These are phyloP conservation scores for Cladosporium velox DNA, from an alignment of 2,329 filamentous ascomycete species.

Conservation along the genomic window DNA sequence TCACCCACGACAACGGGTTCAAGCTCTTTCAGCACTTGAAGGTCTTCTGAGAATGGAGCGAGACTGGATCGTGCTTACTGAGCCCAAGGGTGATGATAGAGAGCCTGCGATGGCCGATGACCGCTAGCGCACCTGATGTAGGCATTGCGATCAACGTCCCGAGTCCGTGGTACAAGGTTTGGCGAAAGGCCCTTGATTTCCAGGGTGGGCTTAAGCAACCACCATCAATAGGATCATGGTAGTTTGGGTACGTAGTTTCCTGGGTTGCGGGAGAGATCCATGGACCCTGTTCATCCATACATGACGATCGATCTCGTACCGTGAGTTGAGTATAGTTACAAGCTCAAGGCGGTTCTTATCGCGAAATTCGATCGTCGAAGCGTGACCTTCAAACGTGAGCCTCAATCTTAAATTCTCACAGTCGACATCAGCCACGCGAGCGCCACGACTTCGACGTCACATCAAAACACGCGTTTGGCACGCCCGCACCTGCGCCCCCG, in stretches of 20 bases:
- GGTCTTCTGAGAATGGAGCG: background rate
- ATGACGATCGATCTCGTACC: background rate
- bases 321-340: background rate
- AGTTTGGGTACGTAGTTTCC: background rate
- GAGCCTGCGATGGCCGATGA: background rate
- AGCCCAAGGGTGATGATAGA: background rate
- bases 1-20: background rate
- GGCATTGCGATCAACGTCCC: background rate
- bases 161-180: background rate
- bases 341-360: background rate
- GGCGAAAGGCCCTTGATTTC: background rate
- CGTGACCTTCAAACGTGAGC: background rate
- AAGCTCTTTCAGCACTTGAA: background rate
- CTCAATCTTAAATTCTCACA: background rate
- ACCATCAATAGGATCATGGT: background rate
- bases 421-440: background rate
- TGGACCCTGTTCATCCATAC: background rate
- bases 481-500: background rate
- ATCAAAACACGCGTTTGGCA: background rate
- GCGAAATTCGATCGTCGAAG: background rate
- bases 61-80: background rate
- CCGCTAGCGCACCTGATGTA: background rate
- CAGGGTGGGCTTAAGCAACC: background rate
- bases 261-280: background rate
- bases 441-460: slow-evolving; percentile 7